These are phyloP conservation scores for Soucietia sequanensis DNA, from an alignment of 805 yeast species.

Conservation along the genomic window DNA sequence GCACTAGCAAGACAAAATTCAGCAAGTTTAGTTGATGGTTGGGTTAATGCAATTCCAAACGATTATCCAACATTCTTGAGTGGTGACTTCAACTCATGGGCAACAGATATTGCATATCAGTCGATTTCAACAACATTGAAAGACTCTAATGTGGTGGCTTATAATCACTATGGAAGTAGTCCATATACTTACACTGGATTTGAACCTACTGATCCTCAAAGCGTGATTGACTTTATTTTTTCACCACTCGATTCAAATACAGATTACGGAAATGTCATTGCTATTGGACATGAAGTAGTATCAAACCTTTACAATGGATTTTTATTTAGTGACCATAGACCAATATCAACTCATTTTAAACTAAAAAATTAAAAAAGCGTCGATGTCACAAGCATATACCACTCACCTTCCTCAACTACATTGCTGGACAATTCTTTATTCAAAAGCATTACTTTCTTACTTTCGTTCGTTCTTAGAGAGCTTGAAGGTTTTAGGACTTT, in stretches of 20 bases:
- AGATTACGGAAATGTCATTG: slow-evolving; percentile 14
- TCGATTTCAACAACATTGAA: slow-evolving; percentile 38
- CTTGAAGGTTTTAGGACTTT: no score
- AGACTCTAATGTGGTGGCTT: slow-evolving; percentile 29
- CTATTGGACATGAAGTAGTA: slow-evolving; percentile 26
- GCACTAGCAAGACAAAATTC: slow-evolving; percentile 44
- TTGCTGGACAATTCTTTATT: no score
- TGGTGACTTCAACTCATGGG: slow-evolving; percentile 55
- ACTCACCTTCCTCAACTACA: no score
- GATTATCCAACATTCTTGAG: slow-evolving; percentile 41
- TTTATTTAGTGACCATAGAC: slow-evolving; percentile 48
- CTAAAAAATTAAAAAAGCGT: neutral
- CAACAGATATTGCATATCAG: slow-evolving; percentile 19
- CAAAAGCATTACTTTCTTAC: no score
- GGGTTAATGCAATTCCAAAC: slow-evolving; percentile 30
- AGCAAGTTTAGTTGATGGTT: slow-evolving; percentile 42
- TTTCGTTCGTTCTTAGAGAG: no score
- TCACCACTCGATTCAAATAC: slow-evolving; percentile 25
- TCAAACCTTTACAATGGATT: slow-evolving; percentile 35
- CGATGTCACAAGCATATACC: no score
- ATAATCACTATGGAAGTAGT: slow-evolving; percentile 11
- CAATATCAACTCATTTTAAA: slow-evolving; percentile 19
- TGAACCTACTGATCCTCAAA: slow-evolving; percentile 14
- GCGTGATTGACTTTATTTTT: slow-evolving; percentile 40
- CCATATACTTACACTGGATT: slow-evolving; percentile 44